Evolutionary conservation across 352 stramenopile species (phyloP).

Genomic region (Phytopythium cucurbitacearum): DNA sequence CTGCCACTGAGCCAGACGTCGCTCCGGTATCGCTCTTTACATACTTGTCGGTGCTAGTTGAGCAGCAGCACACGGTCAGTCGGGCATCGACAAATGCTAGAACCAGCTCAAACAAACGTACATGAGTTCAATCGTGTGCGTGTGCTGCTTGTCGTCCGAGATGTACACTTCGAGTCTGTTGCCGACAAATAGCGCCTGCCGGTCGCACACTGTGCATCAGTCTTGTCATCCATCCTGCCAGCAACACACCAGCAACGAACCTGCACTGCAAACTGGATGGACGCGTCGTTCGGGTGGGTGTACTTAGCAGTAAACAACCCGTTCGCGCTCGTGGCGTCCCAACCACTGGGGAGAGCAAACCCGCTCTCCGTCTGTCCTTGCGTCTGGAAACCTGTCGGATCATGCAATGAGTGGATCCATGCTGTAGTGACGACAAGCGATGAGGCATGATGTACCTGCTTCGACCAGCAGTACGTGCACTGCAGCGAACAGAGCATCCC

Average conservation of each 20-base stretch:
- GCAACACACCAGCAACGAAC: slow-evolving; percentile 11
- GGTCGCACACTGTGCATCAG: background rate
- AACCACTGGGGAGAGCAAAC: slow-evolving; percentile 39
- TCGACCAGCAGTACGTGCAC: slow-evolving; percentile 72
- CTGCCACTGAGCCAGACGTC: slow-evolving; percentile 14
- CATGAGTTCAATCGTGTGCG: slow-evolving; percentile 72
- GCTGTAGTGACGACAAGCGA: slow-evolving; percentile 2
- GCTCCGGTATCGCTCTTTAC: slow-evolving; percentile 15
- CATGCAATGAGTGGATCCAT: background rate
- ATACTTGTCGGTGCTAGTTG: slow-evolving; percentile 31
- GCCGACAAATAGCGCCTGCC: slow-evolving; percentile 67
- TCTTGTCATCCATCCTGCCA: background rate
- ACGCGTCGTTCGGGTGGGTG: slow-evolving; percentile 41
- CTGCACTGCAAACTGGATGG: slow-evolving; percentile 61
- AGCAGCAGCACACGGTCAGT: background rate
- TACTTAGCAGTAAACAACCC: slow-evolving; percentile 64
- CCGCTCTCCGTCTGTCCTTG: slow-evolving; percentile 13
- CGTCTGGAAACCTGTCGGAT: slow-evolving; percentile 35
- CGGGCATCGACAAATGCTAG: background rate
- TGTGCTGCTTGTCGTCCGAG: slow-evolving; percentile 57
- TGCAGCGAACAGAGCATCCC: slow-evolving; percentile 67
- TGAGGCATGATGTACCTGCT: slow-evolving; percentile 27
- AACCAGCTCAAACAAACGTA: slow-evolving; percentile 5
- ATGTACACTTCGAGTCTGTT: slow-evolving; percentile 80
- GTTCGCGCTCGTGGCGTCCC: slow-evolving; percentile 52